Conservation (phyloP, 768 basidiomycete species). For the Tylopilus sp. region DNA sequence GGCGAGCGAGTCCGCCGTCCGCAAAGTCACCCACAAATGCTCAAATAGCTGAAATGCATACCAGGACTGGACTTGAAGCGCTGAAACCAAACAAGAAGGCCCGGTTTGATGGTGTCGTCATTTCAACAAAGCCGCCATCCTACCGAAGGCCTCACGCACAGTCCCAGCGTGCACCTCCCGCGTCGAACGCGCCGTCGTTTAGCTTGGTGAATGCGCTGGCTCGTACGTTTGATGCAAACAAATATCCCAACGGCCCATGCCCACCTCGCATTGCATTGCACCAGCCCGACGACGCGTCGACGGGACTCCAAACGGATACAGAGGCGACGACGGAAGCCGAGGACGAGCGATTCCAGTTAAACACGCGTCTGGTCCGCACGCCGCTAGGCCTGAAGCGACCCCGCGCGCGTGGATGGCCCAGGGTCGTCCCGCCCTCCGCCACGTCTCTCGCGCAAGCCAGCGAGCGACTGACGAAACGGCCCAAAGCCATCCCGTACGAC, state of each 20-base stretch:
- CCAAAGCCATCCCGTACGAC: slow-evolving; percentile 23
- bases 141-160: background rate
- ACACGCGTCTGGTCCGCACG: slow-evolving; percentile 11
- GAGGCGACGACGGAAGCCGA: slow-evolving; percentile 24
- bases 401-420: background rate
- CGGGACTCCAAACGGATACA: slow-evolving; percentile 14
- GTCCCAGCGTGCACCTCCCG: background rate
- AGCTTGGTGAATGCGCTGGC: slow-evolving; percentile 24
- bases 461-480: slow-evolving; percentile 17
- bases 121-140: slow-evolving; percentile 8
- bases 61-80: background rate
- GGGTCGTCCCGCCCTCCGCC: background rate
- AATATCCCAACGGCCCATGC: background rate
- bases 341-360: slow-evolving; percentile 12
- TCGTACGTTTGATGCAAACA: slow-evolving; percentile 28
- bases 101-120: slow-evolving; percentile 25
- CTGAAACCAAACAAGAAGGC: slow-evolving; percentile 7
- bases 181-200: background rate
- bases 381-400: slow-evolving; percentile 1
- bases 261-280: background rate
- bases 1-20: background rate
- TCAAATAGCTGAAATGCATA: background rate
- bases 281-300: background rate
- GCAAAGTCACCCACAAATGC: background rate
- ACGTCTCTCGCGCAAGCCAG: background rate